Evolutionary conservation across 305 asterid genomes (phyloP), one percentile per base, ranked within the genome.

Genomic region (Rubia occidens): DNA sequence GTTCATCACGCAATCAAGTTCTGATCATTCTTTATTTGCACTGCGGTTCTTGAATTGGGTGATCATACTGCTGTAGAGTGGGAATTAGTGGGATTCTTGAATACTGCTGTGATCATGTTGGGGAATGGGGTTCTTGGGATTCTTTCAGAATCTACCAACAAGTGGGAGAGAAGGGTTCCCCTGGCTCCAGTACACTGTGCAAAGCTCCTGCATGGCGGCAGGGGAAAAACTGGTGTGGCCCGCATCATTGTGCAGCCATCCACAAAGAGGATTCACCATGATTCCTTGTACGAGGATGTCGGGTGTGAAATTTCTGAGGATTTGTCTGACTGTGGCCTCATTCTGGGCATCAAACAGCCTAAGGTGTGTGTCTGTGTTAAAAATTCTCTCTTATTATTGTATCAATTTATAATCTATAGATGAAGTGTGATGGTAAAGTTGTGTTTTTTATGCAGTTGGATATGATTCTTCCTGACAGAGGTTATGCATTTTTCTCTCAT

Each of bases 141-240:
- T 71, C 92, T 93, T 71, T 84, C 97, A 0, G 98, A 93, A 86
- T 84, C 96, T 68, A 93, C 98, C 4, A 93, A 90, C 76, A 93
- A 90, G 82, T 93, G 98, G 98, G 98, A 93, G 81, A 85, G 97
- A 75, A 82, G 98, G 82, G 97, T 74, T 61, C 98, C 98, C 8
- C 77, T 93, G 45, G 86, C 96, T 47, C 98, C 97, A 47, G 79
- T 95, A 32, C 98, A 90, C 80, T 93, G 98, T 76, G 98, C 98
- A 51, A 79, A 91, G 17, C 71, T 93, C 71, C 81, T 93, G 71
- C 92, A 84, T 71, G 85, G 95, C 7, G 98, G 95, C 59, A 80
- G 80, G 37, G 89, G 84, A 10, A 87, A 86, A 79, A 88, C 95
- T 14, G 96, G 98, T 47, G 86, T 93, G 43, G 75, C 89, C 18